These are phyloP conservation scores for Lepidium didymum DNA, from an alignment of 345 rosid species.

Conservation along the genomic window DNA sequence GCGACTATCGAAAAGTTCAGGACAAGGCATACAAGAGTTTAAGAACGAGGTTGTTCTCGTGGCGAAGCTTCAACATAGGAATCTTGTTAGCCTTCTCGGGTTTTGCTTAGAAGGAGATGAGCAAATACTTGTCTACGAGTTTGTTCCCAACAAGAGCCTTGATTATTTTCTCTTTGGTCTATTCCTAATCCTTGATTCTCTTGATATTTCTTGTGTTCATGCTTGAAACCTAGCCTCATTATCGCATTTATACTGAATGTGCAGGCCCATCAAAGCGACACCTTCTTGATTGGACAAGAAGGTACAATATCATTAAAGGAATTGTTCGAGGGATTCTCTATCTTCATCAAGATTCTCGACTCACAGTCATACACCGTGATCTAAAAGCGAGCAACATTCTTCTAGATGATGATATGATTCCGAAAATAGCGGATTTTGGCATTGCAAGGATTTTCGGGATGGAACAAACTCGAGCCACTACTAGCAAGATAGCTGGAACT, in stretches of 20 bases:
- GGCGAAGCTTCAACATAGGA: no score
- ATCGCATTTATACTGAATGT: neutral
- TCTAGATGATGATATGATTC: neutral
- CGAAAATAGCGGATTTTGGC: neutral
- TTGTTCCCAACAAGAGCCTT: no score
- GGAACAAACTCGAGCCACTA: neutral
- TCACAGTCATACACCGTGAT: constrained; percentile 5
- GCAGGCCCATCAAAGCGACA: neutral
- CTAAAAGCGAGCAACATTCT: constrained; percentile 7
- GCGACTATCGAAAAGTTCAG: no score
- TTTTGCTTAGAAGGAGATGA: no score
- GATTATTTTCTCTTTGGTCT: no score
- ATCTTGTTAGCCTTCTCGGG: no score
- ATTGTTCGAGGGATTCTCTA: neutral
- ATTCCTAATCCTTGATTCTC: no score
- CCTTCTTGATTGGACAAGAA: neutral
- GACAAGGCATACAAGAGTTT: no score
- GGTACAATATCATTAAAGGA: neutral
- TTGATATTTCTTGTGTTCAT: no score
- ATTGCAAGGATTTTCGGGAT: neutral
- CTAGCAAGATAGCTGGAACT: neutral
- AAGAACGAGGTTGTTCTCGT: no score
- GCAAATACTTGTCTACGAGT: no score
- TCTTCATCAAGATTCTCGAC: neutral
- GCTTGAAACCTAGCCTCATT: no score